Percentiles rank a stretch among this genome's conserved stretches.
phyloP scores from a whole-genome alignment of 2,329 filamentous ascomycete species.

The Arthroderma sp. region DNA sequence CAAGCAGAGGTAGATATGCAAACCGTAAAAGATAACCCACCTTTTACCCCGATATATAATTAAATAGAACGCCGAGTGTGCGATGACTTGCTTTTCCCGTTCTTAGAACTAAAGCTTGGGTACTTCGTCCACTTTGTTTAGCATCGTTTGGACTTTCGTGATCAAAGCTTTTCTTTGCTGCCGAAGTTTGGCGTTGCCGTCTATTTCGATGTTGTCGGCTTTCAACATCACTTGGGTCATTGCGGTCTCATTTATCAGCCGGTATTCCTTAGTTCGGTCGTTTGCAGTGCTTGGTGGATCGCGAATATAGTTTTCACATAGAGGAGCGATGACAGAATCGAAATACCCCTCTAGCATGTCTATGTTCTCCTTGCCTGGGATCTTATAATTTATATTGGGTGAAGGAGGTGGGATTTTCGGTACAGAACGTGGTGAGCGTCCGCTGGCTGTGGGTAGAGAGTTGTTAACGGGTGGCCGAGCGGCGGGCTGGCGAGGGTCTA shows the following conservation, averaged over 20 bases:
- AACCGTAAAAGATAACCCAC: too few relatives aligned
- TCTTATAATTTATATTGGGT: too few relatives aligned
- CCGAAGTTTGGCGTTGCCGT: constrained; percentile 48
- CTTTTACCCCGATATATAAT: too few relatives aligned
- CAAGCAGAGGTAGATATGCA: too few relatives aligned
- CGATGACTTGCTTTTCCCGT: too few relatives aligned
- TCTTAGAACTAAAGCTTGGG: constrained; percentile 8
- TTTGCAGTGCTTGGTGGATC: constrained; percentile 28
- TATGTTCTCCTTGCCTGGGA: constrained; percentile 21
- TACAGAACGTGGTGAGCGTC: too few relatives aligned
- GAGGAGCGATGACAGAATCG: constrained; percentile 24
- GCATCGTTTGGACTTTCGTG: constrained; percentile 27
- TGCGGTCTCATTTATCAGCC: constrained; percentile 31
- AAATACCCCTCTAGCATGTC: constrained; percentile 25
- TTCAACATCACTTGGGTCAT: constrained; percentile 32
- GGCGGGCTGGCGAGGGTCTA: too few relatives aligned
- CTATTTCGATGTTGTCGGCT: constrained; percentile 61
- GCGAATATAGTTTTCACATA: constrained; percentile 25
- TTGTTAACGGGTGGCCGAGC: background rate
- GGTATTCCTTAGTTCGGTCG: constrained; percentile 30
- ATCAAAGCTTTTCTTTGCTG: constrained; percentile 36
- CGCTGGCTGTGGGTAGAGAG: too few relatives aligned
- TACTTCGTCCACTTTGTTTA: constrained; percentile 26
- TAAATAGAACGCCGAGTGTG: too few relatives aligned
- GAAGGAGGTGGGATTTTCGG: too few relatives aligned